Evolutionary conservation across 768 basidiomycete genomes (phyloP), one percentile per base, ranked within the genome.

Genomic region (Candolleomyces eurysporus): DNA sequence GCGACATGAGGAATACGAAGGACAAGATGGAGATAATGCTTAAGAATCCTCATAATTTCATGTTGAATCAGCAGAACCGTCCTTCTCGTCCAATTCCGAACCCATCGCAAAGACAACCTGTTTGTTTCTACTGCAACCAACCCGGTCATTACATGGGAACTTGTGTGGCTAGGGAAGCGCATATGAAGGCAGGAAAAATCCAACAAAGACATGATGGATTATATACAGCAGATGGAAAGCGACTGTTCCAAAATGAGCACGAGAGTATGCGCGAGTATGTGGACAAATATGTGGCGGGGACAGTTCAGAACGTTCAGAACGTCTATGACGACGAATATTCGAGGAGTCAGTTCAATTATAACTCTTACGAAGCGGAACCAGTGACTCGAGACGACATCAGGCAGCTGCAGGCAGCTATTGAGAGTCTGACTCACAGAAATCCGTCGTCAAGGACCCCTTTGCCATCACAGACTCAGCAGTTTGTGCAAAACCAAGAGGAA

Each of bases 111-210:
- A 26, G 26, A 26, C 26, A 26, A 4, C 26, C 26, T 26, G 26
- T 26, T 11, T 57, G 59, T 55, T 61, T 45, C 42, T 61, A 51
- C 51, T 61, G 55, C 43, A 9, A n/a, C 31, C 31, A 49, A 2
- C 14, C 36, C 8, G 52, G 48, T 5, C 55, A 61, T 30, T 9
- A 21, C 10, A 48, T 17, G 31, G 16, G 42, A 0, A 2, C 17
- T 14, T 61, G 61, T 16, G 48, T 36, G 10, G 31, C 11, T 2
- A 57, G 45, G 30, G 30, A 17, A 50, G 26, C 49, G 46, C 48
- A 61, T 42, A 50, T 26, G 11, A 43, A 57, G 22, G 46, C 56
- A 11, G 56, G 56, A 17, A 50, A 36, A 16, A 57, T 61, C 13
- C 5, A 14, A 0, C 13, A 21, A 30, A 46, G 56, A 11, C 39